A percentile compares a stretch with the other conserved stretches of the same genome.
These are phyloP conservation scores for Penicillium olsonii DNA, from an alignment of 2,329 filamentous ascomycete genomes.

Conservation along the genomic window DNA sequence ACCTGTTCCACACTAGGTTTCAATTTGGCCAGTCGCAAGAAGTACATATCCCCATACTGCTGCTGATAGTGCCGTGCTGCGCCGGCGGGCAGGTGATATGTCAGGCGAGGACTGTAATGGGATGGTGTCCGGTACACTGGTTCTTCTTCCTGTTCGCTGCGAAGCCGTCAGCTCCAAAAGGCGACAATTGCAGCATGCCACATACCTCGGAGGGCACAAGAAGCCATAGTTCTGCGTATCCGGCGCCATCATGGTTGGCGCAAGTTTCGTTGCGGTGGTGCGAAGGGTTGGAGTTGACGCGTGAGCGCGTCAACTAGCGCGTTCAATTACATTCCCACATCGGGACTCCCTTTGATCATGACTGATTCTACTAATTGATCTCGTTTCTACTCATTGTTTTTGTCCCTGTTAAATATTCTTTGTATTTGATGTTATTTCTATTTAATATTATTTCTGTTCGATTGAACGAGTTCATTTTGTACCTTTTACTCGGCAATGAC, in stretches of 20 bases:
- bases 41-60: conserved; percentile 98
- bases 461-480: too few species aligned
- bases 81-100: conserved; percentile 70
- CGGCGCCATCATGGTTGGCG: conserved; percentile 20
- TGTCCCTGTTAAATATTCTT: too few species aligned
- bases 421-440: too few species aligned
- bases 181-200: not conserved
- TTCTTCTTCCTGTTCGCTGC: conserved; percentile 35
- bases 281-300: conserved; percentile 15
- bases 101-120: conserved; percentile 72
- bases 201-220: conserved; percentile 32
- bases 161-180: too few species aligned
- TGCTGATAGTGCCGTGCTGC: conserved; percentile 75
- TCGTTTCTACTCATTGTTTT: too few species aligned
- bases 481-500: too few species aligned
- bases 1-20: conserved; percentile 78
- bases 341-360: conserved; percentile 9
- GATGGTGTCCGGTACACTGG: conserved; percentile 57
- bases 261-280: conserved; percentile 6
- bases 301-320: conserved; percentile 27
- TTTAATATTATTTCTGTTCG: too few species aligned
- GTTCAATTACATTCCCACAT: conserved; percentile 30
- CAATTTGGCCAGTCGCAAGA: conserved; percentile 81
- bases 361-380: too few species aligned
- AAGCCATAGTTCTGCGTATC: conserved; percentile 25